A percentile compares a stretch with the other conserved stretches of the same genome.
Conservation (phyloP, 116 monocot species). For the Thalassia testudinum region DNA sequence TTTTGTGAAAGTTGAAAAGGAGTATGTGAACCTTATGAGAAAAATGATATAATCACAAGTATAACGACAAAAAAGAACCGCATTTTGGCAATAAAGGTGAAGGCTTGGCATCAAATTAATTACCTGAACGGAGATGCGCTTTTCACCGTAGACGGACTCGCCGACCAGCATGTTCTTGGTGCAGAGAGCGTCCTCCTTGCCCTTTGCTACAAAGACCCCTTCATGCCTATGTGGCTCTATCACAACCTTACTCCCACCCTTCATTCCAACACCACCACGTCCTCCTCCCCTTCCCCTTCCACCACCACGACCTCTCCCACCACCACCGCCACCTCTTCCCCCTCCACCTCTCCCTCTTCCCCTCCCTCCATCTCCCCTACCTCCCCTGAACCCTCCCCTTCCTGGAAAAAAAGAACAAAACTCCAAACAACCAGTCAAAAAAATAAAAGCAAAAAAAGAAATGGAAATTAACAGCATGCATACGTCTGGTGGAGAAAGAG, state of each 20-base stretch:
- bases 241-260: slow-evolving; percentile 74
- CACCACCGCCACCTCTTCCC: slow-evolving; percentile 16
- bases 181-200: slow-evolving; percentile 89
- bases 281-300: slow-evolving; percentile 34
- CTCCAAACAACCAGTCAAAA: background rate
- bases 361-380: slow-evolving; percentile 25
- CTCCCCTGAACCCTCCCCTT: slow-evolving; percentile 36
- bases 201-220: slow-evolving; percentile 80
- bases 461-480: too few species aligned
- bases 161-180: slow-evolving; percentile 81
- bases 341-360: slow-evolving; percentile 14
- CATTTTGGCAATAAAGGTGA: too few species aligned
- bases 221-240: slow-evolving; percentile 71
- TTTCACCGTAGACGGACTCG: slow-evolving; percentile 88
- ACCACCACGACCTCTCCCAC: slow-evolving; percentile 21
- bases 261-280: slow-evolving; percentile 81
- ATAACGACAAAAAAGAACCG: too few species aligned
- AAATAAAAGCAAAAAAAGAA: background rate
- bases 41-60: too few species aligned
- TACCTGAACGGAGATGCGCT: slow-evolving; percentile 88
- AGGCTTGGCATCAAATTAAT: background rate
- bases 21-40: too few species aligned
- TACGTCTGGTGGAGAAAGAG: too few species aligned
- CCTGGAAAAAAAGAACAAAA: background rate
- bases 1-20: too few species aligned